These are phyloP conservation scores for Curvularia spicifera DNA, from an alignment of 2,329 filamentous ascomycete species.

Conservation along the genomic window DNA sequence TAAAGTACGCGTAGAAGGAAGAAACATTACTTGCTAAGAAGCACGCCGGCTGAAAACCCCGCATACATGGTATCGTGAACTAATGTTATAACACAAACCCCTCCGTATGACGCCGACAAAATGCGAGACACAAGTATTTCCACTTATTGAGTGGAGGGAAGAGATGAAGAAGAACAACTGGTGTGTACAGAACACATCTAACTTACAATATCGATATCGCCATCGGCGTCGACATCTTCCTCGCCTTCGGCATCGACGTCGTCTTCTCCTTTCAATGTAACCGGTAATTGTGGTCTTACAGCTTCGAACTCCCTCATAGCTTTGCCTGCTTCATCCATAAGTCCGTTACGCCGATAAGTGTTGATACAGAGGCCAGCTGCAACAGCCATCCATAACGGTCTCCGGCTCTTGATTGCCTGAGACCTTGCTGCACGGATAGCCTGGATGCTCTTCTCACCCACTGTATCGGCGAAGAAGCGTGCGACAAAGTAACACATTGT, in stretches of 20 bases:
- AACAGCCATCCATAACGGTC: conserved; percentile 41
- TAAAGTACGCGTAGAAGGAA: neutral
- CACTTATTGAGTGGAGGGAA: neutral
- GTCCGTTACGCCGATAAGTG: conserved; percentile 38
- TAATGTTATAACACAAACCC: conserved; percentile 1
- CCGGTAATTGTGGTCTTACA: conserved; percentile 33
- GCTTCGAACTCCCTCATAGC: conserved; percentile 30
- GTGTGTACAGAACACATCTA: neutral
- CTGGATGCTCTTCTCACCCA: conserved; percentile 66
- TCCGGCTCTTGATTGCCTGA: conserved; percentile 32
- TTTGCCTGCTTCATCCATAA: conserved; percentile 33
- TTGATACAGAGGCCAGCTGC: conserved; percentile 41
- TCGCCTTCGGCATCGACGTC: conserved; percentile 34
- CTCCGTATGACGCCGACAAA: neutral
- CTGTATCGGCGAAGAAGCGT: conserved; percentile 79
- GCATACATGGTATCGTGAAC: conserved; percentile 4
- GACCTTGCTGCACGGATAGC: conserved; percentile 48
- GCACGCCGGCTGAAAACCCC: neutral
- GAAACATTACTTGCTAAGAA: neutral
- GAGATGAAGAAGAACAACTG: neutral
- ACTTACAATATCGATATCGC: neutral
- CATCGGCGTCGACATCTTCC: conserved; percentile 11
- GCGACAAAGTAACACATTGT: conserved; percentile 84
- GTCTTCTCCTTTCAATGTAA: conserved; percentile 26
- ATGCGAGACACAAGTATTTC: neutral